phyloP scores from a whole-genome alignment of 768 basidiomycete genomes.

The Boletus rubroflammeus region DNA sequence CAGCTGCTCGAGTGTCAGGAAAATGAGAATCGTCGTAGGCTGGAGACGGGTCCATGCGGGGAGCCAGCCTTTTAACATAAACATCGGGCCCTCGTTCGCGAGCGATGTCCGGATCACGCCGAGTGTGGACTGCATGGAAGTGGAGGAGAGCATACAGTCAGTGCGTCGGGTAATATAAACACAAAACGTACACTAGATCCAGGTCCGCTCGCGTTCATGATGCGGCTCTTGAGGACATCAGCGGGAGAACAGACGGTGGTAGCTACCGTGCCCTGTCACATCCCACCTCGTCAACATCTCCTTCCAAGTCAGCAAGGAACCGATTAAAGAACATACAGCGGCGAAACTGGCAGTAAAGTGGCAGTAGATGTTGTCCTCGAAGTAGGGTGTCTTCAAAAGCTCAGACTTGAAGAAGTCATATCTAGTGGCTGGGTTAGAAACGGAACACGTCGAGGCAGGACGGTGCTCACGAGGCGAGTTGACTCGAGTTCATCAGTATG shows the following conservation, averaged over 20 bases:
- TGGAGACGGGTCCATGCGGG: constrained; percentile 85
- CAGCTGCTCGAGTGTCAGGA: constrained; percentile 78
- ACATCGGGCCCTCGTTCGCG: constrained; percentile 74
- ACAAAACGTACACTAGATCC: constrained; percentile 60
- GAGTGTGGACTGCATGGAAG: constrained; percentile 55
- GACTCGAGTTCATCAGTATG: constrained; percentile 87
- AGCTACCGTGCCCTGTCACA: constrained; percentile 74
- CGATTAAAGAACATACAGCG: constrained; percentile 48
- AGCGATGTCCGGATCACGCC: constrained; percentile 66
- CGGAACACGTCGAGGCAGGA: background rate
- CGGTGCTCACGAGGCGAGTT: constrained; percentile 74
- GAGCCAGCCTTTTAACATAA: constrained; percentile 93
- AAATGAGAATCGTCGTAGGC: constrained; percentile 86
- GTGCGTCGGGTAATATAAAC: background rate
- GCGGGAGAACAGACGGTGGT: constrained; percentile 89
- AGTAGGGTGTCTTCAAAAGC: constrained; percentile 64
- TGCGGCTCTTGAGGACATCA: constrained; percentile 83
- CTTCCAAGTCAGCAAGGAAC: background rate
- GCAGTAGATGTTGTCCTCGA: constrained; percentile 76
- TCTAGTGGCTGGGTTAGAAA: constrained; percentile 32
- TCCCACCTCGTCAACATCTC: background rate
- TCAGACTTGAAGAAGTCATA: constrained; percentile 93
- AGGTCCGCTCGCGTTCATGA: constrained; percentile 86
- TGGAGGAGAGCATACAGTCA: background rate
- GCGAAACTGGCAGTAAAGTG: constrained; percentile 88